Evolutionary conservation across 2,329 filamentous ascomycete species (phyloP), one percentile per base, ranked within the genome.

Genomic region (Epicoccum sorghinum): DNA sequence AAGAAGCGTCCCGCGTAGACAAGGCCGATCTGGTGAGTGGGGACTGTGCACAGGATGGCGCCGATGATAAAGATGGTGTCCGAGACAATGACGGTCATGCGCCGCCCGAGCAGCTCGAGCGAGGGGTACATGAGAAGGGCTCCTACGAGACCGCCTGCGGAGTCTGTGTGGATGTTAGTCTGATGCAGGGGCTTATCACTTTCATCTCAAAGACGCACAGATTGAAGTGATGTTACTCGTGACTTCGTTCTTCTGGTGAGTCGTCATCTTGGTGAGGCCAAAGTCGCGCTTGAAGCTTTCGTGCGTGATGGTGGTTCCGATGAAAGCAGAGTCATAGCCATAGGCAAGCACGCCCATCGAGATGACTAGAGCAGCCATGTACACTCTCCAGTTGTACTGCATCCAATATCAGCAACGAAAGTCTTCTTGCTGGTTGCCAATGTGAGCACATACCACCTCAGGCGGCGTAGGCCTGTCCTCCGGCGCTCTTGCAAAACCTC

Each of bases 321-420:
- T 92, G 74, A 93, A 93, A 59, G 90, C 87, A 49, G 84, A 88
- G 71, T 92, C 89, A 58, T 84, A 83, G 12, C 82, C 81, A 58
- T 84, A 83, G 78, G 83, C 85, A 65, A 82, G 83, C 53, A 82
- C 80, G 50, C 82, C 82, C 69, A 79, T 83, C 10, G 80, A 83
- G 43, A 83, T 82, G 40, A 85, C 78, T 7, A 77, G 75, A 9
- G 83, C 82, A 39, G 80, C 79, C 18, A 80, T 75, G 66, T 84
- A 86, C 41, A 85, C 79, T 39, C 79, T 75, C 82, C 83, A 85
- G 72, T 85, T 85, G 78, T 85, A 86, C 52, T 55, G 22, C 5
- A 18, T 10, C 10, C 18, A 7, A 1, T 7, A 5, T 54, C 27
- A 57, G 46, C 10, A 10, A 9, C 5, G 4, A n/a, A 10, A 3